Percentiles rank a stretch among this genome's conserved stretches.
Conservation (phyloP, 768 basidiomycete species). For the Kockovaella imperatae region DNA sequence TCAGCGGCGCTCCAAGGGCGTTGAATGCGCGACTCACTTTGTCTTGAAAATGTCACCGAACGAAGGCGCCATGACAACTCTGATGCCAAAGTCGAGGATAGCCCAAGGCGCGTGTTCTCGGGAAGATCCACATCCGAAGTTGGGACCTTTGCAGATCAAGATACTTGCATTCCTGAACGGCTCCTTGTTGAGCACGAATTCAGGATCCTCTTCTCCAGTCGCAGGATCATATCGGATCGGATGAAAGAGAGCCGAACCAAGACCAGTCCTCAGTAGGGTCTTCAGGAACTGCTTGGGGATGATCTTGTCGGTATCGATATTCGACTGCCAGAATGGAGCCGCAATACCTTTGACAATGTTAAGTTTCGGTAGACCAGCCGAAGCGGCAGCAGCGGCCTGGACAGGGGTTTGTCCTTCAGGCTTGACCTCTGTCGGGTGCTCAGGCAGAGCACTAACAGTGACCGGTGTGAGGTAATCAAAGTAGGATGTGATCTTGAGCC, state of each 20-base stretch:
- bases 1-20: background rate
- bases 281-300: conserved; percentile 92
- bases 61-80: conserved; percentile 76
- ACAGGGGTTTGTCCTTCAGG: conserved; percentile 25
- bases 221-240: conserved; percentile 68
- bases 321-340: conserved; percentile 70
- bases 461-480: conserved; percentile 72
- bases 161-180: conserved; percentile 71
- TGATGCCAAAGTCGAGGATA: conserved; percentile 71
- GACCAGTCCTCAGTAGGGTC: conserved; percentile 79
- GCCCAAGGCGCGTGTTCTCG: conserved; percentile 80
- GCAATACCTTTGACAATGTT: conserved; percentile 63
- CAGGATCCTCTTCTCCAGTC: conserved; percentile 64
- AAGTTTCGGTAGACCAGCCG: conserved; percentile 54
- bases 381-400: conserved; percentile 33
- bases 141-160: conserved; percentile 72
- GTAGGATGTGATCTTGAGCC: conserved; percentile 61
- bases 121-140: conserved; percentile 87
- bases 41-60: conserved; percentile 86
- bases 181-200: conserved; percentile 74
- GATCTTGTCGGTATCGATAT: conserved; percentile 89
- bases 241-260: conserved; percentile 74
- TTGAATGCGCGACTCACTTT: conserved; percentile 27
- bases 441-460: conserved; percentile 53
- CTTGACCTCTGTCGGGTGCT: conserved; percentile 38